Evolutionary conservation across 2,329 filamentous ascomycete genomes (phyloP), one percentile per base, ranked within the genome.

Genomic region (Chrysoporthe austroafricana): DNA sequence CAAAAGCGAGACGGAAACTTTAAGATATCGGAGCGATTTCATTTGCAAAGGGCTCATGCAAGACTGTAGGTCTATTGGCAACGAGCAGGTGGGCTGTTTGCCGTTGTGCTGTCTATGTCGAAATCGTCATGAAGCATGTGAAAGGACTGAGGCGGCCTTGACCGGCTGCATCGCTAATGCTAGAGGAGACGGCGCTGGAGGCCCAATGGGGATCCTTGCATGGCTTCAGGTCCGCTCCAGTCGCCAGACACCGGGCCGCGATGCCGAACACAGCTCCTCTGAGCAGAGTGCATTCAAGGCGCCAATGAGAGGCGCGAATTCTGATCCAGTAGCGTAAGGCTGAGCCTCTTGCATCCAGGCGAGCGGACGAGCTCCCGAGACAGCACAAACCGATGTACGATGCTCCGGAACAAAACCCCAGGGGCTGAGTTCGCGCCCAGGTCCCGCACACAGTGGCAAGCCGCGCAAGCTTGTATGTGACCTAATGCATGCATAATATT

Each of bases 111-210:
- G 4, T 48, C 21, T 46, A 26, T 48, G 32, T 36, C 59, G 8
- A n/a, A n/a, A 43, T 32, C 6, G 13, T 32, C 18, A 26, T 34
- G 21, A n/a, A 39, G 43, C 42, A 44, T 46, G 59, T 46, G 42
- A 61, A 61, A 46, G 42, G 9, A 34, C 48, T n/a, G 21, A 61
- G 42, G 26, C 39, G 26, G 59, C 39, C 42, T 61, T 61, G 59
- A 46, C 26, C 43, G 59, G 59, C 43, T 46, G 59, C 26, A 46
- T 60, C 18, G 57, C 57, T 60, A 60, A 60, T 43, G 57, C 36
- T 43, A 32, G 59, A 21, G 13, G n/a, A n/a, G 26, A 48, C 42
- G 59, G 18, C 46, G 14, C 26, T 32, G 11, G 42, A n/a, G 9
- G 11, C 59, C 59, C 59, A 61, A 61, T 44, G 26, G 21, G 43